Percentiles rank a stretch among this genome's conserved stretches.
Evolutionary conservation across 345 rosid species (phyloP).

Genomic region (Gossypium arboreum): DNA sequence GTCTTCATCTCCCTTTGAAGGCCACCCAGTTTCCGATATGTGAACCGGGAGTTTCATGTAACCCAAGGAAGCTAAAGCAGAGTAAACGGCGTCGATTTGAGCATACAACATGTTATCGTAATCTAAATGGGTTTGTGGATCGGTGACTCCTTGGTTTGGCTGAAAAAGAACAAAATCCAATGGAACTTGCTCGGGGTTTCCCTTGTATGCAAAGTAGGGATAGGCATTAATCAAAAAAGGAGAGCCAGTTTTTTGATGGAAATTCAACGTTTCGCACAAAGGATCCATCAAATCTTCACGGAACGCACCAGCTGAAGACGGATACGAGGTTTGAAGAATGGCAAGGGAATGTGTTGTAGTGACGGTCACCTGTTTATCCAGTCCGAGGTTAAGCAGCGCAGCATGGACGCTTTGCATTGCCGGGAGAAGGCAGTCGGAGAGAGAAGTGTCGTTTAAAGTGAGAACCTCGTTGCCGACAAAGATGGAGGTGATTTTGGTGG

Average conservation of each 20-base stretch:
- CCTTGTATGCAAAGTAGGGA: constrained; percentile 95
- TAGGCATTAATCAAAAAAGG: constrained; percentile 87
- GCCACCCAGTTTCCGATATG: constrained; percentile 99
- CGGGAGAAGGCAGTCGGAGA: constrained; percentile 52
- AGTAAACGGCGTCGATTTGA: constrained; percentile 82
- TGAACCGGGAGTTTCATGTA: constrained; percentile 54
- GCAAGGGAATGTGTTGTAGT: constrained; percentile 80
- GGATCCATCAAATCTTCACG: constrained; percentile 50
- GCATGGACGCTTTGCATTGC: constrained; percentile 77
- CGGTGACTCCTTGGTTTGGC: constrained; percentile 60
- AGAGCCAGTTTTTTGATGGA: constrained; percentile 61
- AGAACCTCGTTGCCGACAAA: constrained; percentile 82
- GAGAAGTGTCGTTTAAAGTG: constrained; percentile 67
- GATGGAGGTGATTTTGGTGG: constrained; percentile 78
- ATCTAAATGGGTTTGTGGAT: constrained; percentile 57
- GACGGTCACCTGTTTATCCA: constrained; percentile 61
- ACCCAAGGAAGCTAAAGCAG: constrained; percentile 63
- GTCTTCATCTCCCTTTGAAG: constrained; percentile 82
- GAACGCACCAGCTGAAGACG: constrained; percentile 84
- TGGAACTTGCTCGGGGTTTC: constrained; percentile 56
- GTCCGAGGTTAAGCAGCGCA: constrained; percentile 54
- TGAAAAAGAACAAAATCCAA: constrained; percentile 79
- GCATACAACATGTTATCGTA: constrained; percentile 92
- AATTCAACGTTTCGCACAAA: constrained; percentile 52
- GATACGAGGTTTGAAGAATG: constrained; percentile 67